Conservation (phyloP, 208 protist species). For the Trypanosoma lewisi region DNA sequence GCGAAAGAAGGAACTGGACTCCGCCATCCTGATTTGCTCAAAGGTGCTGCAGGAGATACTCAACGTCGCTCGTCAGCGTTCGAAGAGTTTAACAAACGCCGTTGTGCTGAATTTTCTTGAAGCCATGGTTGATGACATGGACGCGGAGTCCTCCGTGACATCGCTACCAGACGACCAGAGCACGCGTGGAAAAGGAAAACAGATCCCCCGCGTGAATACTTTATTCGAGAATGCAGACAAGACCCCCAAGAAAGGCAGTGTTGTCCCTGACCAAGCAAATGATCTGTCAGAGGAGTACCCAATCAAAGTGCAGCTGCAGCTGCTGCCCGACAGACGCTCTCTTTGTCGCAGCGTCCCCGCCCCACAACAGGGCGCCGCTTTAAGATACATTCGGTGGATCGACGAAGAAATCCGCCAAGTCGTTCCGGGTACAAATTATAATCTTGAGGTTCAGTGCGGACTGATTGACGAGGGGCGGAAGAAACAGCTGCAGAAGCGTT, state of each 20-base stretch:
- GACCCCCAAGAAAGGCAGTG: neutral
- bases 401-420: conserved; percentile 23
- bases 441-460: conserved; percentile 23
- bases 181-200: neutral
- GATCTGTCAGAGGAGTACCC: neutral
- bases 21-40: conserved; percentile 8
- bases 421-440: conserved; percentile 22
- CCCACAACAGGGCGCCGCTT: conserved; percentile 12
- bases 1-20: conserved; percentile 26
- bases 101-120: conserved; percentile 21
- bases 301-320: conserved; percentile 13
- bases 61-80: conserved; percentile 9
- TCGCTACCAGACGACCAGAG: neutral
- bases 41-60: conserved; percentile 5
- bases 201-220: neutral
- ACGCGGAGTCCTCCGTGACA: conserved; percentile 12
- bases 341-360: conserved; percentile 19
- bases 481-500: conserved; percentile 19
- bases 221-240: neutral
- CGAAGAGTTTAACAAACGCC: conserved; percentile 19
- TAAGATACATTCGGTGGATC: conserved; percentile 21
- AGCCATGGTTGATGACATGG: conserved; percentile 17
- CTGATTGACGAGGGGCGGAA: conserved; percentile 18
- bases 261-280: neutral
- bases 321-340: conserved; percentile 9